Conservation (phyloP, 2,329 filamentous ascomycete genomes). For the Sclerotinia glacialis region DNA sequence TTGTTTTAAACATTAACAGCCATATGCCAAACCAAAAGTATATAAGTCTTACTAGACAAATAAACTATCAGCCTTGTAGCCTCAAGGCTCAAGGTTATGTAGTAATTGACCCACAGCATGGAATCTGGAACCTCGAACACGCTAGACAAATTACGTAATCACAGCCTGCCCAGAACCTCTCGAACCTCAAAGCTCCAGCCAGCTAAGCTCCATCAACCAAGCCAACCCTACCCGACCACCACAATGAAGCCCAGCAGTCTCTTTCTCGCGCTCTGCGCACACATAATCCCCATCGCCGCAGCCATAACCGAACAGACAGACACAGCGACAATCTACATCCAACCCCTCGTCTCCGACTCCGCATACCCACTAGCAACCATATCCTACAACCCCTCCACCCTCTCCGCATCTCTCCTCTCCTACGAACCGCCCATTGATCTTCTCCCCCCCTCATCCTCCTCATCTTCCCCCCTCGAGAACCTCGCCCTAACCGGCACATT, state of each 20-base stretch:
- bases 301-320: slow-evolving; percentile 42
- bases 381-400: slow-evolving; percentile 50
- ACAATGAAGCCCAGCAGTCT: slow-evolving; percentile 42
- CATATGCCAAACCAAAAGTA: neutral
- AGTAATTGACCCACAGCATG: neutral
- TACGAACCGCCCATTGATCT: slow-evolving; percentile 57
- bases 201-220: slow-evolving; percentile 11
- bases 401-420: slow-evolving; percentile 48
- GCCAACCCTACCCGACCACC: neutral
- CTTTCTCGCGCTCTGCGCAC: slow-evolving; percentile 43
- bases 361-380: slow-evolving; percentile 55
- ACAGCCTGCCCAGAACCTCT: slow-evolving; percentile 22
- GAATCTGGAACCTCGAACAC: slow-evolving; percentile 1
- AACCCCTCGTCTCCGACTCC: slow-evolving; percentile 36
- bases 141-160: slow-evolving; percentile 10
- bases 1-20: neutral
- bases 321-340: slow-evolving; percentile 36
- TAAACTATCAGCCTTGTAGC: neutral
- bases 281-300: slow-evolving; percentile 43
- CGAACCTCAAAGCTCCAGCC: slow-evolving; percentile 5
- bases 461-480: slow-evolving; percentile 12
- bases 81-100: neutral
- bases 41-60: neutral
- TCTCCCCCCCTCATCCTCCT: slow-evolving; percentile 37
- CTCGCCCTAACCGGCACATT: slow-evolving; percentile 59